phyloP scores from a whole-genome alignment of 768 basidiomycete species.

The Lepiota brunneoincarnata region DNA sequence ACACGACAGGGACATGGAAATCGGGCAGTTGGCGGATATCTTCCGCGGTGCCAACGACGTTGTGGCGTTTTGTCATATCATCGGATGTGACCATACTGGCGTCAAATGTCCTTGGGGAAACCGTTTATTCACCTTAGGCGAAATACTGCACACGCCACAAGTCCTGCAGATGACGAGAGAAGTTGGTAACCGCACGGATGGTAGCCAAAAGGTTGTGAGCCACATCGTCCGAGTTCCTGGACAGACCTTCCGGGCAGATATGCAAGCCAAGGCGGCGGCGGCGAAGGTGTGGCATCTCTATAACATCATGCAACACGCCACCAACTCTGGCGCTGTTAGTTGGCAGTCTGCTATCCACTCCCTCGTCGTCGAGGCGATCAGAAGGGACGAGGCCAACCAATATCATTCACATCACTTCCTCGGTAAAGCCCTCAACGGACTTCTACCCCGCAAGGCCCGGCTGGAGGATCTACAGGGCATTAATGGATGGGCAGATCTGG shows the following conservation, averaged over 20 bases:
- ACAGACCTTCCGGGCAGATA: constrained; percentile 1
- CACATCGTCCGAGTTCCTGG: neutral
- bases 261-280: constrained; percentile 9
- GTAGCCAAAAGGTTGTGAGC: neutral
- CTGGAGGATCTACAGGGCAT: constrained; percentile 12
- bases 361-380: constrained; percentile 22
- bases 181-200: too few species aligned
- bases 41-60: constrained; percentile 7
- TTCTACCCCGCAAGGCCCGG: constrained; percentile 19
- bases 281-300: constrained; percentile 17
- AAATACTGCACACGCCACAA: constrained; percentile 2
- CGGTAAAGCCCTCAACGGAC: constrained; percentile 23
- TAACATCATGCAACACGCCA: constrained; percentile 20
- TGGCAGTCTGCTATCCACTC: constrained; percentile 23
- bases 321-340: constrained; percentile 15
- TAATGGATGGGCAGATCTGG: constrained; percentile 23
- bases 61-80: constrained; percentile 7
- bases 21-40: constrained; percentile 8
- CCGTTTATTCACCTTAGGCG: constrained; percentile 8
- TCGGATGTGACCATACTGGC: constrained; percentile 3
- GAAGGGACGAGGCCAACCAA: constrained; percentile 17
- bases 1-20: neutral
- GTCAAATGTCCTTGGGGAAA: constrained; percentile 6
- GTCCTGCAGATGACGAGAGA: constrained; percentile 6
- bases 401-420: constrained; percentile 17